Percentiles rank a stretch among this genome's conserved stretches.
Conservation (phyloP, 2,329 filamentous ascomycete genomes). For the Colletotrichum sojae region DNA sequence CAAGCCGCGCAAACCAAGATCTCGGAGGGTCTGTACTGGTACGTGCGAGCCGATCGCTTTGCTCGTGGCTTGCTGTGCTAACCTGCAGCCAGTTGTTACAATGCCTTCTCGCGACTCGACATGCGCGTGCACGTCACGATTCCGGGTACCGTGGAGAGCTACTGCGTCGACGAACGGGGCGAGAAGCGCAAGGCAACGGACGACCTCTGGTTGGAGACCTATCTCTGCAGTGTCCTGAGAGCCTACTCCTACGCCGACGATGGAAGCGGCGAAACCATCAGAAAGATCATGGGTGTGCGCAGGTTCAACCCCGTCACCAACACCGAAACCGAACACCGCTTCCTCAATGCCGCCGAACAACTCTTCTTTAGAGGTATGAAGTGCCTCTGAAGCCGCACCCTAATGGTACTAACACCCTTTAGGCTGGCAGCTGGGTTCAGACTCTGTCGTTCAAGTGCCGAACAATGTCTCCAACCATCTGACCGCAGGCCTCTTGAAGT, state of each 20-base stretch:
- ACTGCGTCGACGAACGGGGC: constrained; percentile 96
- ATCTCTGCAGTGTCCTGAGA: constrained; percentile 92
- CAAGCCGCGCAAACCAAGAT: constrained; percentile 83
- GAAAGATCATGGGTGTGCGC: constrained; percentile 96
- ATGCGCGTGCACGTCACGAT: constrained; percentile 99
- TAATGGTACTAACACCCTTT: constrained; percentile 40
- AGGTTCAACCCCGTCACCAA: constrained; percentile 98
- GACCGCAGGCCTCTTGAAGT: constrained; percentile 92
- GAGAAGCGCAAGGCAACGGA: constrained; percentile 95
- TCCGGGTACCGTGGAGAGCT: constrained; percentile 95
- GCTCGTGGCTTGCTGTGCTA: constrained; percentile 13
- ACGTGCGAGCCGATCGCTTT: not conserved
- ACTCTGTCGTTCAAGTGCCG: constrained; percentile 96
- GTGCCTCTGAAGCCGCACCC: not conserved
- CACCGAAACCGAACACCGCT: constrained; percentile 98
- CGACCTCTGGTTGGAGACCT: constrained; percentile 96
- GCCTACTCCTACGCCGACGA: constrained; percentile 98
- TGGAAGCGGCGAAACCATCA: constrained; percentile 92
- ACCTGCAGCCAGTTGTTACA: constrained; percentile 80
- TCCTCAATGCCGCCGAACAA: constrained; percentile 92
- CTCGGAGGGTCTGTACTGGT: constrained; percentile 95
- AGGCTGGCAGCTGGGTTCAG: constrained; percentile 97
- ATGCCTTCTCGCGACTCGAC: constrained; percentile 97
- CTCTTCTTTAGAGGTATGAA: constrained; percentile 89
- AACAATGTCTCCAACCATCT: constrained; percentile 97